phyloP scores from a whole-genome alignment of 257 asterid species.

The Petunia axillaris region DNA sequence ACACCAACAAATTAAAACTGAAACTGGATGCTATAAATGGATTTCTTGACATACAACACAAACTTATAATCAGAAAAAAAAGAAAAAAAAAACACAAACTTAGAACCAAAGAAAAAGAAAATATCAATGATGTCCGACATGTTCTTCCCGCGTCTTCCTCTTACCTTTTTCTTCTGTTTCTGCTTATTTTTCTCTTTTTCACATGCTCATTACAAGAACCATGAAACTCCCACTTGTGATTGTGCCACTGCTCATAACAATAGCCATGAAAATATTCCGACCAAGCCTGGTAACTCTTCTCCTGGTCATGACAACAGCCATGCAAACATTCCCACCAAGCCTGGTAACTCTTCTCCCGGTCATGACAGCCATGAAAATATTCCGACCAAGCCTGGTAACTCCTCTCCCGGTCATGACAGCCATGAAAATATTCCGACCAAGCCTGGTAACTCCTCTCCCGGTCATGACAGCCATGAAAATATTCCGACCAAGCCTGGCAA shows the following conservation, averaged over 20 bases:
- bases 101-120: not conserved
- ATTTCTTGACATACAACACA: not conserved
- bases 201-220: conserved; percentile 7
- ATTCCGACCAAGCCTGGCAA: not conserved
- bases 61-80: not conserved
- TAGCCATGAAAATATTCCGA: not conserved
- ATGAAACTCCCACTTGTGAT: no score
- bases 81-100: not conserved
- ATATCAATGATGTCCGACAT: conserved; percentile 3
- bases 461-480: not conserved
- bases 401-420: not conserved
- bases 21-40: conserved; percentile 1
- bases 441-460: not conserved
- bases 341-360: no score
- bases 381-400: not conserved
- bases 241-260: not conserved
- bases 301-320: no score
- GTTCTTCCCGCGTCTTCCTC: conserved; percentile 20
- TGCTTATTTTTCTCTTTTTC: conserved; percentile 35
- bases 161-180: conserved; percentile 30
- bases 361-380: no score
- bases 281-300: not conserved
- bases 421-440: not conserved
- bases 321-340: no score
- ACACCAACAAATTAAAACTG: not conserved